A percentile compares a stretch with the other conserved stretches of the same genome.
Conservation (phyloP, 768 basidiomycete species). For the Cystofilobasidium capitatum region DNA sequence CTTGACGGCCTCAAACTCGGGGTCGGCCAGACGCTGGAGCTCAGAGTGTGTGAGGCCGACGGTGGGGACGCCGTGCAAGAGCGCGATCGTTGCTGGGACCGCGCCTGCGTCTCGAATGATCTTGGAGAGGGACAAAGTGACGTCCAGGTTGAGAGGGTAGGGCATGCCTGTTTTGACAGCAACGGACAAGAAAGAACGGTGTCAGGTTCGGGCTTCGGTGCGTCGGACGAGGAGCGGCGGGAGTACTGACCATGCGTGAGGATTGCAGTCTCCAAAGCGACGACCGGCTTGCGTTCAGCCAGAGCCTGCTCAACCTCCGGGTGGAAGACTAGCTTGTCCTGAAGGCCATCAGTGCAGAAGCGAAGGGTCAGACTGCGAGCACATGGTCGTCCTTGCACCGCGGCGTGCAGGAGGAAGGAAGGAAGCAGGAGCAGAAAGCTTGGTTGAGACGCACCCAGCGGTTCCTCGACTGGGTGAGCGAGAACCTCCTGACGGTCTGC, state of each 20-base stretch:
- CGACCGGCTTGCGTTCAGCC: conserved; percentile 54
- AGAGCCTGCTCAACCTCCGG: conserved; percentile 72
- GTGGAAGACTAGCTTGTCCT: neutral
- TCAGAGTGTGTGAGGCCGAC: conserved; percentile 57
- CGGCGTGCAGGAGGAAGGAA: no score
- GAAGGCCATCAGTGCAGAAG: no score
- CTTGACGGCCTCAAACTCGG: conserved; percentile 39
- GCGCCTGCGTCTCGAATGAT: conserved; percentile 65
- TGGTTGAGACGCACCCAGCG: no score
- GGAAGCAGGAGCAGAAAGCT: no score
- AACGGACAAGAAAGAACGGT: neutral
- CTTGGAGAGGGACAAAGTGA: conserved; percentile 59
- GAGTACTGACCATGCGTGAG: conserved; percentile 61
- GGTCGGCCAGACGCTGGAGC: conserved; percentile 57
- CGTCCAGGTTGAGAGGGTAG: conserved; percentile 62
- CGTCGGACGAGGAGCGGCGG: neutral
- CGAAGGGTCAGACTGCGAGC: no score
- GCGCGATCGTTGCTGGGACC: conserved; percentile 82
- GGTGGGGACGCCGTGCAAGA: conserved; percentile 73
- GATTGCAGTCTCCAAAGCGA: conserved; percentile 85
- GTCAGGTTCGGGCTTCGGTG: neutral
- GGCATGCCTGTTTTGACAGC: conserved; percentile 51
- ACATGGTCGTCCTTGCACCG: no score
- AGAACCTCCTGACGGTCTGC: no score
- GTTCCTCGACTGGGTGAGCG: no score